A percentile compares a stretch with the other conserved stretches of the same genome.
These are phyloP conservation scores for Rhinocladiella similis DNA, from an alignment of 2,329 filamentous ascomycete species.

Conservation along the genomic window DNA sequence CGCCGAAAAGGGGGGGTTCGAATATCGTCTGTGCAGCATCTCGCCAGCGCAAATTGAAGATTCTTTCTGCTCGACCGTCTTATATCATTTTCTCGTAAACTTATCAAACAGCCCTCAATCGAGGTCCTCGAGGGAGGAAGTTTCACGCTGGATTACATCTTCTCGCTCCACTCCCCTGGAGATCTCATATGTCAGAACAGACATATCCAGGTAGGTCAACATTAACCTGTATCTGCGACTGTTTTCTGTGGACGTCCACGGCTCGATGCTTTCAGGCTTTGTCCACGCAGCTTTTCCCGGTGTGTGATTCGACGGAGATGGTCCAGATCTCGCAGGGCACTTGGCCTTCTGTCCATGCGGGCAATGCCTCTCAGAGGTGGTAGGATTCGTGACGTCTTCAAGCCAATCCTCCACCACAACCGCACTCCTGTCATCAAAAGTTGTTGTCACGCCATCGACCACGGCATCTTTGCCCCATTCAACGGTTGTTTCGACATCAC, in stretches of 20 bases:
- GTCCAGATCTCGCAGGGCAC: too few species aligned
- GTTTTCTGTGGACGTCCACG: constrained; percentile 42
- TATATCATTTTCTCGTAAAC: too few species aligned
- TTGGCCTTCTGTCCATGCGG: too few species aligned
- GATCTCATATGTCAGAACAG: constrained; percentile 61
- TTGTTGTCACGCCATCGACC: constrained; percentile 25
- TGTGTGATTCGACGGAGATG: too few species aligned
- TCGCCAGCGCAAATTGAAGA: too few species aligned
- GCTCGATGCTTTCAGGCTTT: constrained; percentile 23
- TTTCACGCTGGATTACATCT: constrained; percentile 17
- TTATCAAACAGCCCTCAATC: constrained; percentile 10
- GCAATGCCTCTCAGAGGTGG: too few species aligned
- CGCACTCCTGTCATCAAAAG: constrained; percentile 24
- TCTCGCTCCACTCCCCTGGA: constrained; percentile 30
- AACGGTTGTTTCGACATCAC: constrained; percentile 23
- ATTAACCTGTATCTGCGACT: constrained; percentile 54
- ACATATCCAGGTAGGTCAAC: constrained; percentile 58
- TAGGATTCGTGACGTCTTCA: neutral
- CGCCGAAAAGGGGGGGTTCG: too few species aligned
- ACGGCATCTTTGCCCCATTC: constrained; percentile 20
- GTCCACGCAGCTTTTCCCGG: constrained; percentile 11
- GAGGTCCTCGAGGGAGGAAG: constrained; percentile 15
- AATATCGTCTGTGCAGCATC: too few species aligned
- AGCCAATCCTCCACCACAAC: constrained; percentile 4
- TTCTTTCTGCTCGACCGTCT: too few species aligned